phyloP scores from a whole-genome alignment of 2,329 filamentous ascomycete species.

The Allantophomopsis cytisporea region DNA sequence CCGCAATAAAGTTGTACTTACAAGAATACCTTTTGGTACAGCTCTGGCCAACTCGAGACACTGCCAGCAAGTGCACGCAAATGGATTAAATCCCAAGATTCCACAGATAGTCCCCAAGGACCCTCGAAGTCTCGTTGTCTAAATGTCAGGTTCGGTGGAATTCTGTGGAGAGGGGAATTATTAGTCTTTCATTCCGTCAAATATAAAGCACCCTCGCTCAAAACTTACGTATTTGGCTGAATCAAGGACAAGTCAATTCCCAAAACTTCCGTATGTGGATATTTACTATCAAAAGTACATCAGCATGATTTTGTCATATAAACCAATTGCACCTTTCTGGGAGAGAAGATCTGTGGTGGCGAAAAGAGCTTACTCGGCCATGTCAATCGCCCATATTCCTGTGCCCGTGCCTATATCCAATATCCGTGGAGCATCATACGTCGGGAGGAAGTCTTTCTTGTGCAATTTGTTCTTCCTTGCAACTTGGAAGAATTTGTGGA shows the following conservation, averaged over 20 bases:
- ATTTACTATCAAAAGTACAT: conserved; percentile 25
- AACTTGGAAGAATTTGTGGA: conserved; percentile 63
- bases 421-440: conserved; percentile 25
- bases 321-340: conserved; percentile 1
- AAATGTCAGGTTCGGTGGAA: conserved; percentile 56
- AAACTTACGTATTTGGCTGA: conserved; percentile 37
- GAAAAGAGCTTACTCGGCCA: conserved; percentile 51
- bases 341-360: not conserved
- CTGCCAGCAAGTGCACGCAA: conserved; percentile 68
- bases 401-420: conserved; percentile 72
- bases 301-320: conserved; percentile 1
- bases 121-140: conserved; percentile 66
- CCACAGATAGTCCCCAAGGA: conserved; percentile 42
- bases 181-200: conserved; percentile 11
- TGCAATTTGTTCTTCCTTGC: conserved; percentile 37
- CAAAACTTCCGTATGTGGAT: conserved; percentile 41
- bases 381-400: conserved; percentile 82
- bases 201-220: not conserved
- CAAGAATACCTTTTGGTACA: conserved; percentile 60
- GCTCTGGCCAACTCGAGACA: conserved; percentile 58
- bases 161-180: conserved; percentile 31
- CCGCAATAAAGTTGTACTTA: conserved; percentile 24
- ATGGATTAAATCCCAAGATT: conserved; percentile 58
- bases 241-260: conserved; percentile 49
- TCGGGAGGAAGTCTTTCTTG: conserved; percentile 21